phyloP scores from a whole-genome alignment of 139 green algal genomes.

The Micractinium sp. region DNA sequence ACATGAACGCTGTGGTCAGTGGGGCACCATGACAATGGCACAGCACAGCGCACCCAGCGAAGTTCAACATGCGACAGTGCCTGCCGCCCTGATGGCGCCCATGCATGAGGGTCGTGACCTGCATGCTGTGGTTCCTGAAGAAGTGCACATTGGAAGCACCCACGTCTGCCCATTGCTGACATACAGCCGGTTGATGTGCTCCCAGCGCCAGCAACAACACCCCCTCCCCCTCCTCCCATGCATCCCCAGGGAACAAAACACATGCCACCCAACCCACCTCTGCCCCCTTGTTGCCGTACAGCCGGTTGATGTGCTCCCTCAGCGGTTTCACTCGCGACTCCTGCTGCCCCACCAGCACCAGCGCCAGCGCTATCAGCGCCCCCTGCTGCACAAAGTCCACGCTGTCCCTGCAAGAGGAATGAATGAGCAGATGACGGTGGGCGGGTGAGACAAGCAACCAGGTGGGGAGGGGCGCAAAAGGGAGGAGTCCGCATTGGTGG shows the following conservation, averaged over 20 bases:
- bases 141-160: background rate
- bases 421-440: background rate
- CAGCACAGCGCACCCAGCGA: no score
- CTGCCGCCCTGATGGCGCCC: background rate
- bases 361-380: constrained; percentile 89
- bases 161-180: background rate
- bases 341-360: constrained; percentile 92
- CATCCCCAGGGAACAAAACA: background rate
- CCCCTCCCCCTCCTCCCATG: background rate
- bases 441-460: background rate
- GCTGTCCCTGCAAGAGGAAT: constrained; percentile 57
- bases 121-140: no score
- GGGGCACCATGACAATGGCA: background rate
- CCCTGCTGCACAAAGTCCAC: constrained; percentile 97
- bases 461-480: background rate
- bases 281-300: constrained; percentile 92
- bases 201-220: background rate
- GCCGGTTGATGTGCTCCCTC: constrained; percentile 84
- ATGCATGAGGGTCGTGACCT: background rate
- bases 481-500: background rate
- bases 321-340: constrained; percentile 61
- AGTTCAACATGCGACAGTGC: no score
- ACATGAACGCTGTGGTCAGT: background rate
- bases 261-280: constrained; percentile 67
- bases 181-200: no score